A percentile compares a stretch with the other conserved stretches of the same genome.
These are phyloP conservation scores for Dipteronia dyeriana DNA, from an alignment of 345 rosid genomes.

Conservation along the genomic window DNA sequence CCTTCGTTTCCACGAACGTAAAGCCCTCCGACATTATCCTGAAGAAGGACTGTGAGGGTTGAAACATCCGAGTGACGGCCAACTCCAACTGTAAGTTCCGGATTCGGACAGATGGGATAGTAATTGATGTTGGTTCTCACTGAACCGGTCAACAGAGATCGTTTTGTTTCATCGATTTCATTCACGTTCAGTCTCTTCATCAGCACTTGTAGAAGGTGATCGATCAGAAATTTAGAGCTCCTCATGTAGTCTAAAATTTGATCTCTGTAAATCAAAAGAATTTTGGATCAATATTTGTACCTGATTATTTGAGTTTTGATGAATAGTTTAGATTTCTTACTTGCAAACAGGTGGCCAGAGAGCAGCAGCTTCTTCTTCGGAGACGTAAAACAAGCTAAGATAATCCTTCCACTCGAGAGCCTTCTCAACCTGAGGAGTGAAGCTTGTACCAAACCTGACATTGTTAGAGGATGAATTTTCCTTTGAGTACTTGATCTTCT, in stretches of 20 bases:
- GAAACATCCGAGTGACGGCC: constrained; percentile 29
- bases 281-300: background rate
- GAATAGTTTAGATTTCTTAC: background rate
- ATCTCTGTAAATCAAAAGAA: constrained; percentile 9
- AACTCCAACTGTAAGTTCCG: constrained; percentile 21
- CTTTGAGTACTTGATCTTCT: constrained; percentile 38
- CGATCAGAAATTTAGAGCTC: constrained; percentile 19
- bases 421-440: constrained; percentile 24
- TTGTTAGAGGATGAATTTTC: constrained; percentile 29
- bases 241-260: constrained; percentile 28
- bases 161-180: constrained; percentile 25
- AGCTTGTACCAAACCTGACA: constrained; percentile 27
- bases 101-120: constrained; percentile 29
- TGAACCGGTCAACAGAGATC: constrained; percentile 22
- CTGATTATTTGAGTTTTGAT: too few relatives aligned
- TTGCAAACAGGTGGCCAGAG: constrained; percentile 30
- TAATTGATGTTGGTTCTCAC: constrained; percentile 26
- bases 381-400: constrained; percentile 21
- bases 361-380: constrained; percentile 25
- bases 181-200: constrained; percentile 25
- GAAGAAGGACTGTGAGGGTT: constrained; percentile 24
- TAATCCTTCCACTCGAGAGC: constrained; percentile 33
- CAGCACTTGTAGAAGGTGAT: constrained; percentile 6
- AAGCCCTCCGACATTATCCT: constrained; percentile 31
- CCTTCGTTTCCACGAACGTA: constrained; percentile 22